Percentiles rank a stretch among this genome's conserved stretches.
phyloP scores from a whole-genome alignment of 2,329 filamentous ascomycete genomes.

The Pseudocercospora crystallina region DNA sequence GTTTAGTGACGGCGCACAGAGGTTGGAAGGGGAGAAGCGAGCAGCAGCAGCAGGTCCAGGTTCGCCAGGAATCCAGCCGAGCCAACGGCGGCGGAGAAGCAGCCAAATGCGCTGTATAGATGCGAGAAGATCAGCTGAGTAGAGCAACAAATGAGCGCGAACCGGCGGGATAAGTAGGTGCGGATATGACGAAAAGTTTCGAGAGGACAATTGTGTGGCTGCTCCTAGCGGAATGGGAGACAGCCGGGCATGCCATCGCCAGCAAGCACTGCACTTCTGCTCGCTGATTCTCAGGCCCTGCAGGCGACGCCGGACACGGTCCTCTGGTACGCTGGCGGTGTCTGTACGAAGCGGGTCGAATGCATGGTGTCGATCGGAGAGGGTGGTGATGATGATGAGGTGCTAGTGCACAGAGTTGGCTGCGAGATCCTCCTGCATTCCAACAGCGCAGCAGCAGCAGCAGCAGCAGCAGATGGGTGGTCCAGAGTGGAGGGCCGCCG shows the following conservation, averaged over 20 bases:
- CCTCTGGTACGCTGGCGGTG: conserved; percentile 8
- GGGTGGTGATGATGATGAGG: not conserved
- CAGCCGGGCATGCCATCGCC: conserved; percentile 14
- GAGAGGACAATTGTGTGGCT: conserved; percentile 16
- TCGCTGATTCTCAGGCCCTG: conserved; percentile 11
- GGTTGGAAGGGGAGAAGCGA: conserved; percentile 3
- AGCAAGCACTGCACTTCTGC: not conserved
- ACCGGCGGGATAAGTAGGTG: conserved; percentile 9
- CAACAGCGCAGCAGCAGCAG: too few species aligned
- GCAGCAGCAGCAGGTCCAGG: conserved; percentile 4
- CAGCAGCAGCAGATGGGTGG: too few species aligned
- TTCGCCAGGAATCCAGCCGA: conserved; percentile 11
- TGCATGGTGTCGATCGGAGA: conserved; percentile 19
- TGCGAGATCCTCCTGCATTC: too few species aligned
- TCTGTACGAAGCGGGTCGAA: conserved; percentile 17
- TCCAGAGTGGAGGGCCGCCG: too few species aligned
- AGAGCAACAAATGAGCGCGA: conserved; percentile 8
- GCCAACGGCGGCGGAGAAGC: conserved; percentile 12
- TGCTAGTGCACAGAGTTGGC: not conserved
- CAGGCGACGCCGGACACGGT: conserved; percentile 8
- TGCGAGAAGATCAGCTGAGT: conserved; percentile 15
- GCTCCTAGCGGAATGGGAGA: not conserved
- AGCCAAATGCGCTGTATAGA: conserved; percentile 1
- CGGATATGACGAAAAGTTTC: conserved; percentile 20
- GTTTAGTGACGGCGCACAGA: conserved; percentile 1